Percentiles rank a stretch among this genome's conserved stretches.
Evolutionary conservation across 495 filamentous ascomycete species (phyloP).

Genomic region (Pseudoneurospora amorphoporcata): DNA sequence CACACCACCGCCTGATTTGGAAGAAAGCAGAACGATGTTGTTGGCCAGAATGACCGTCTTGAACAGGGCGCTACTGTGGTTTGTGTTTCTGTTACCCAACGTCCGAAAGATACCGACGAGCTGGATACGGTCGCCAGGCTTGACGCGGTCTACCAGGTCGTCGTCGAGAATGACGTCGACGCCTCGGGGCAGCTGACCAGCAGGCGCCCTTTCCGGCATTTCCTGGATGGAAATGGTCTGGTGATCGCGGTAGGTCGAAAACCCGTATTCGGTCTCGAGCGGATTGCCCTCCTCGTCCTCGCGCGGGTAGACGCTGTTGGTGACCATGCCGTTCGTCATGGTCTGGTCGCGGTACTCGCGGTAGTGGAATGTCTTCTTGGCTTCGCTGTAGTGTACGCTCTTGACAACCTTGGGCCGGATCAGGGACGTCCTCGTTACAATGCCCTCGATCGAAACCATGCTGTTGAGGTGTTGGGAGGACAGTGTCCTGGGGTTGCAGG

Average conservation of each 20-base stretch:
- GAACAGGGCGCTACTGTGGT: constrained; percentile 79
- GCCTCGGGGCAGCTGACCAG: constrained; percentile 87
- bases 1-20: constrained; percentile 90
- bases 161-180: constrained; percentile 98
- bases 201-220: constrained; percentile 96
- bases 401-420: constrained; percentile 95
- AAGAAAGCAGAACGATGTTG: constrained; percentile 88
- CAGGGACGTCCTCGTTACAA: constrained; percentile 91
- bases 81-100: constrained; percentile 85
- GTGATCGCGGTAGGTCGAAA: constrained; percentile 92
- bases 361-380: constrained; percentile 68
- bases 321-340: constrained; percentile 82
- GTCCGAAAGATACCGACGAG: constrained; percentile 90
- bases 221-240: constrained; percentile 98
- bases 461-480: constrained; percentile 82
- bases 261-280: constrained; percentile 89
- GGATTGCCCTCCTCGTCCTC: constrained; percentile 78
- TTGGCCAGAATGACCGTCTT: constrained; percentile 89
- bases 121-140: constrained; percentile 93
- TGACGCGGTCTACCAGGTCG: constrained; percentile 88
- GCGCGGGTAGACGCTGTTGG: constrained; percentile 83
- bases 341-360: constrained; percentile 92
- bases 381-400: constrained; percentile 92
- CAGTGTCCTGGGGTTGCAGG: constrained; percentile 89
- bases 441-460: constrained; percentile 96